Base-by-base conservation (phyloP, 371 early-diverging fungal genomes). In the Parasitella parasitica region DNA sequence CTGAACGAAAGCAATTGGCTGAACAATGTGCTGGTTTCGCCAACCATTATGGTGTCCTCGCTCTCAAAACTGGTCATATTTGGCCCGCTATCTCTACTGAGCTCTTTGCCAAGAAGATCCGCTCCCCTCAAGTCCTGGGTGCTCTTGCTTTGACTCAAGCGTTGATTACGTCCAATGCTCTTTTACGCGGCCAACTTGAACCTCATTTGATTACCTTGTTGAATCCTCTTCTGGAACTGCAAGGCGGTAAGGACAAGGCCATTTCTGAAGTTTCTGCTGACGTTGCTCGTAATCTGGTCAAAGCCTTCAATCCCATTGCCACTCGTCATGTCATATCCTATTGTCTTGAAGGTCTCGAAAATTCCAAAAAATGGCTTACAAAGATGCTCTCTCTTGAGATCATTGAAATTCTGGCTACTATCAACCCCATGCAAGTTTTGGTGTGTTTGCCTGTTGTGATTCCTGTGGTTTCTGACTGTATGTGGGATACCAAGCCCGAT, bases 321-420 rank as follows among this genome's bases (percentile, higher is more conserved):
- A 77, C 84, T 15, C 73, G 66, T 27, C 64, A 77, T 48, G 60
- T 89, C n/a, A 64, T 89, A 7, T 87, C 88, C 15, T 64, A 76
- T 26, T 73, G 89, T 56, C 77, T 80, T 53, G 86, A 86, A 28
- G 80, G 76, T 59, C 80, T 87, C 55, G 77, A 69, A 35, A 82
- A 87, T 71, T 82, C 86, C 52, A 86, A 84, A 59, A 91, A 91
- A 67, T 92, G 92, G 92, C 92, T 88, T 67, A 86, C 89, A 51
- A 86, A 88, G 75, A 80, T 84, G 24, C 87, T 81, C 28, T 82
- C 88, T 18, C 57, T 90, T 24, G 72, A 83, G 36, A 37, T 86
- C 9, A 54, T 91, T 43, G 81, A 76, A 8, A 68, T 72, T 22
- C 66, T 89, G 15, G 81, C 84, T 56, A 69, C 78, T 27, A 69